These are phyloP conservation scores for Hevea brasiliensis DNA, from an alignment of 345 rosid genomes.

Conservation along the genomic window DNA sequence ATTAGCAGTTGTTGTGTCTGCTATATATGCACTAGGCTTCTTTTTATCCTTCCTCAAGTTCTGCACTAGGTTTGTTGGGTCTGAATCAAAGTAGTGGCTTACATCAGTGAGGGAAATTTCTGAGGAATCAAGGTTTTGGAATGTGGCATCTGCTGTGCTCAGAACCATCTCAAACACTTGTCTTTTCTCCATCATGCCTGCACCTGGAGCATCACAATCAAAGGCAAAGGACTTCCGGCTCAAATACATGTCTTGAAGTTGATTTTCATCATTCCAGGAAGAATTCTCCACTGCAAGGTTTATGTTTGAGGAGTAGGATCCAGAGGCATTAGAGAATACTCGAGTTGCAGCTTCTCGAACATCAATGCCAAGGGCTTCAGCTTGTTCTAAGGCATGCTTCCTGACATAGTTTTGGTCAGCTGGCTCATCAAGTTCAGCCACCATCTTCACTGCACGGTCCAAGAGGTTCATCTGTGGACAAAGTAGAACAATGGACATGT, in stretches of 20 bases:
- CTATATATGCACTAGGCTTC: conserved; percentile 91
- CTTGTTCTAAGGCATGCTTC: conserved; percentile 93
- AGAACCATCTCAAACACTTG: conserved; percentile 94
- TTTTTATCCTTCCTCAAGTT: conserved; percentile 83
- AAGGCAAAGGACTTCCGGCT: conserved; percentile 97
- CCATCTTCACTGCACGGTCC: conserved; percentile 96
- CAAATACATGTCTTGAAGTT: conserved; percentile 99
- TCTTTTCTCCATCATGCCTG: conserved; percentile 88
- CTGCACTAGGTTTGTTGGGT: conserved; percentile 94
- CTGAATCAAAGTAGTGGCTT: conserved; percentile 95
- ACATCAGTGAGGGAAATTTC: conserved; percentile 97
- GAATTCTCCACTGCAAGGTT: conserved; percentile 97
- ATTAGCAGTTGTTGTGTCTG: conserved; percentile 95
- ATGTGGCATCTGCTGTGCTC: conserved; percentile 93
- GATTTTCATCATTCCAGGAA: conserved; percentile 99
- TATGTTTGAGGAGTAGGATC: conserved; percentile 92
- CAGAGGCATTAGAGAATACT: conserved; percentile 94
- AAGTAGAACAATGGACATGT: background rate
- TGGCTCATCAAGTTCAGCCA: conserved; percentile 96
- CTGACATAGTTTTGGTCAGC: conserved; percentile 76
- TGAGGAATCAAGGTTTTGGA: conserved; percentile 96
- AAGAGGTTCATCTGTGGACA: conserved; percentile 84
- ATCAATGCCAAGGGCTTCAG: conserved; percentile 70
- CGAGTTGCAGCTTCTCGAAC: conserved; percentile 94
- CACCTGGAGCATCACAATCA: conserved; percentile 89